Conservation (phyloP, 2,329 filamentous ascomycete genomes). For the Aureobasidium sp. region DNA sequence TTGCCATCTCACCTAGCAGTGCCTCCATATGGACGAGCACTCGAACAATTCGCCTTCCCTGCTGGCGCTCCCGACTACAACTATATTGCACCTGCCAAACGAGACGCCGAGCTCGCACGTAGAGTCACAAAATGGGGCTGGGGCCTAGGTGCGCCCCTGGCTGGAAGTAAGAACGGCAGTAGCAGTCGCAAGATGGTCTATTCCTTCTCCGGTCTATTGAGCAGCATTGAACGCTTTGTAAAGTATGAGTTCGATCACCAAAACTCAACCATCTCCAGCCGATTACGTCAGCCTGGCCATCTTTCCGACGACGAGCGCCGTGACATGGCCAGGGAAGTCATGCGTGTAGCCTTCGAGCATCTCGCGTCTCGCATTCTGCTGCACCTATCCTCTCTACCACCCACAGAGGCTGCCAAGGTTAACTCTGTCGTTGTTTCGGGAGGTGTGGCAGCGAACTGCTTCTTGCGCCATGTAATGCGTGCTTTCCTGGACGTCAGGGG, state of each 20-base stretch:
- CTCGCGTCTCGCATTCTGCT: slow-evolving; percentile 65
- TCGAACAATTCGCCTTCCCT: slow-evolving; percentile 74
- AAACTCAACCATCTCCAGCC: slow-evolving; percentile 26
- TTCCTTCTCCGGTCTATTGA: slow-evolving; percentile 66
- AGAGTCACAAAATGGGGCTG: slow-evolving; percentile 50
- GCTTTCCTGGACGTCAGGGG: slow-evolving; percentile 58
- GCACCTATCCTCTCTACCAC: slow-evolving; percentile 17
- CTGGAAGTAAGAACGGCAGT: slow-evolving; percentile 38
- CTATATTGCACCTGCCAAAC: slow-evolving; percentile 51
- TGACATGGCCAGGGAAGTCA: slow-evolving; percentile 60
- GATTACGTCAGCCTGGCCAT: slow-evolving; percentile 24
- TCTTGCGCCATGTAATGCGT: slow-evolving; percentile 55
- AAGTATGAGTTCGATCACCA: slow-evolving; percentile 22
- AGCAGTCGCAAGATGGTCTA: slow-evolving; percentile 47
- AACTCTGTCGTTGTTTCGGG: slow-evolving; percentile 72
- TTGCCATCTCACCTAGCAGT: slow-evolving; percentile 54
- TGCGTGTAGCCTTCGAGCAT: slow-evolving; percentile 82
- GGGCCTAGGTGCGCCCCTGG: slow-evolving; percentile 60
- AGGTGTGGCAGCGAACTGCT: slow-evolving; percentile 80
- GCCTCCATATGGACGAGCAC: slow-evolving; percentile 69
- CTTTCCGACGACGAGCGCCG: slow-evolving; percentile 54
- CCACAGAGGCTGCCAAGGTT: slow-evolving; percentile 25
- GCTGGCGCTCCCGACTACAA: slow-evolving; percentile 35
- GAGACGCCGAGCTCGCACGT: slow-evolving; percentile 48
- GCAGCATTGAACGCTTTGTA: slow-evolving; percentile 52